Conservation (phyloP, 345 rosid genomes). For the Sisymbrium altissimum region DNA sequence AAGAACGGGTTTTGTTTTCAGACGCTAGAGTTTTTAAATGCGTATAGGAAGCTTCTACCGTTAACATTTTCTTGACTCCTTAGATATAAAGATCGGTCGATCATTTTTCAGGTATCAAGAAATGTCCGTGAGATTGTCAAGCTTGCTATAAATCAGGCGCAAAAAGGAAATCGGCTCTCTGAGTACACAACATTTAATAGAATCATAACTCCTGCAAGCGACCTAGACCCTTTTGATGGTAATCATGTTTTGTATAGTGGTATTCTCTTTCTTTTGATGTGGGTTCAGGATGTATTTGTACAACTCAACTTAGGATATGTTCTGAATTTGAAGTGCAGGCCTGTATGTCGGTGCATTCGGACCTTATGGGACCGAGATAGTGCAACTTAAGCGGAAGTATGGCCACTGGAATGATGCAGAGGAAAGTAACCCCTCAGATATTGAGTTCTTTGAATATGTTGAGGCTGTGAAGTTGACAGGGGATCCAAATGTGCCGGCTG, state of each 20-base stretch:
- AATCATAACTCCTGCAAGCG: conserved; percentile 55
- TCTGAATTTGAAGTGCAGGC: conserved; percentile 49
- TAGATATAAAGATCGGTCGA: background rate
- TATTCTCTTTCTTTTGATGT: conserved; percentile 11
- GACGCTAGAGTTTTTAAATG: background rate
- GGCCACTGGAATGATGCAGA: conserved; percentile 76
- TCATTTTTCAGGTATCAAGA: conserved; percentile 58
- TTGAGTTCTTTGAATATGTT: conserved; percentile 87
- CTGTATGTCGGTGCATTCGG: conserved; percentile 94
- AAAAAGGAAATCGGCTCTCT: conserved; percentile 57
- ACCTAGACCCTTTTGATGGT: conserved; percentile 90
- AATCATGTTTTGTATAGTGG: conserved; percentile 16
- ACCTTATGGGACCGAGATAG: conserved; percentile 91
- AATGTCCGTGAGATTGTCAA: conserved; percentile 81
- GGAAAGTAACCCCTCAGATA: conserved; percentile 50
- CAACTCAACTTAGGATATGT: conserved; percentile 13
- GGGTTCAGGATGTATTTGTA: background rate
- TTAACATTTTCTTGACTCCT: background rate
- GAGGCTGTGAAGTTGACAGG: conserved; percentile 99
- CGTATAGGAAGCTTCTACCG: background rate
- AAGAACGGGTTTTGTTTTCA: background rate
- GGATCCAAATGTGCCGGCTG: conserved; percentile 96
- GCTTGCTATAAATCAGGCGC: conserved; percentile 78
- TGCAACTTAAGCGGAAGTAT: conserved; percentile 81
- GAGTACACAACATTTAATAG: conserved; percentile 74